These are phyloP conservation scores for Sporothrix mexicana DNA, from an alignment of 2,329 filamentous ascomycete species.

Conservation along the genomic window DNA sequence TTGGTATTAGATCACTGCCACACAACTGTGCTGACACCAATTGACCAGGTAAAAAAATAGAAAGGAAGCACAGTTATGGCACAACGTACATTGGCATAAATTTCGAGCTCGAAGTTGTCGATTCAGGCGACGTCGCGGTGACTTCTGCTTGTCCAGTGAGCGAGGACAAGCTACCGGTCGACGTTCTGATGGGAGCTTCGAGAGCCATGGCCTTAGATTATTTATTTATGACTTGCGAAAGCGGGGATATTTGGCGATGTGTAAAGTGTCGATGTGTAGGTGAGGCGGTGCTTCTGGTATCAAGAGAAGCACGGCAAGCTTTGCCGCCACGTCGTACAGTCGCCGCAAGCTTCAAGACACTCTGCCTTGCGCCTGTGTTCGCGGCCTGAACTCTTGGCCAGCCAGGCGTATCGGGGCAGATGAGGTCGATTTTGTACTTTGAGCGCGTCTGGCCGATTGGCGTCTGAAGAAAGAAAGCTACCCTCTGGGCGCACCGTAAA, in stretches of 20 bases:
- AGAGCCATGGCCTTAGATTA: slow-evolving; percentile 57
- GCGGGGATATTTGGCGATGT: background rate
- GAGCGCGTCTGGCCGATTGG: background rate
- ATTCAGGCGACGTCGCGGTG: slow-evolving; percentile 60
- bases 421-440: background rate
- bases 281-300: background rate
- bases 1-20: slow-evolving; percentile 51
- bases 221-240: slow-evolving; percentile 7
- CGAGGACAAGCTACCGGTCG: slow-evolving; percentile 61
- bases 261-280: background rate
- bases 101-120: slow-evolving; percentile 54
- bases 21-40: slow-evolving; percentile 49
- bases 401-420: slow-evolving; percentile 23
- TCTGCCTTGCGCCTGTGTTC: slow-evolving; percentile 22
- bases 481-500: slow-evolving; percentile 9
- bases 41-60: slow-evolving; percentile 50
- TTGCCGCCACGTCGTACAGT: slow-evolving; percentile 17
- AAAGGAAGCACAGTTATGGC: background rate
- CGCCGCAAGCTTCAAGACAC: background rate
- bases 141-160: slow-evolving; percentile 62
- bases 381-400: slow-evolving; percentile 23
- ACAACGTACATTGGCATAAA: slow-evolving; percentile 59
- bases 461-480: background rate
- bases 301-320: slow-evolving; percentile 1
- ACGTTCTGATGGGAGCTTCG: slow-evolving; percentile 67